Percentiles rank a stretch among this genome's conserved stretches.
Evolutionary conservation across 257 asterid genomes (phyloP).

Genomic region (Ballota nigra): DNA sequence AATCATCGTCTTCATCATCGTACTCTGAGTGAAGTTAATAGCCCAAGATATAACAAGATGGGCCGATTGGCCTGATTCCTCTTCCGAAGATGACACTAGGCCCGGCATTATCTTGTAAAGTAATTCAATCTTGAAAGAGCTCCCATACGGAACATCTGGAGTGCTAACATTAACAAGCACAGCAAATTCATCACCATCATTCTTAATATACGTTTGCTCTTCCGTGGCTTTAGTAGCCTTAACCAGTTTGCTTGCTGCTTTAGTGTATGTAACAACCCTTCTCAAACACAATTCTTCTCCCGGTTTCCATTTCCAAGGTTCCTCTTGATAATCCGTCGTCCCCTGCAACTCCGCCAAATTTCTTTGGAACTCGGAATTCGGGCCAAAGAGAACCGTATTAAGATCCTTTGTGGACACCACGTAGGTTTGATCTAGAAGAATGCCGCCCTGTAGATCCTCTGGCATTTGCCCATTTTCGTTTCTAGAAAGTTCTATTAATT

Average conservation of each 20-base stretch:
- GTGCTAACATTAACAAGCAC: conserved; percentile 58
- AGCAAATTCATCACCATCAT: conserved; percentile 52
- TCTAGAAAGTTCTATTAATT: conserved; percentile 40
- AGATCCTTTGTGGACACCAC: conserved; percentile 50
- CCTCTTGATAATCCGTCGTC: conserved; percentile 57
- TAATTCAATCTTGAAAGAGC: conserved; percentile 61
- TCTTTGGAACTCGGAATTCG: conserved; percentile 55
- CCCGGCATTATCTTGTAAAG: conserved; percentile 76
- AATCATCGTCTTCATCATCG: conserved; percentile 81
- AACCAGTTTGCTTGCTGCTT: conserved; percentile 70
- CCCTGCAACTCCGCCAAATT: conserved; percentile 65
- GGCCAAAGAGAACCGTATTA: conserved; percentile 58
- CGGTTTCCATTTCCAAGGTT: conserved; percentile 67
- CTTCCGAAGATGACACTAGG: conserved; percentile 38
- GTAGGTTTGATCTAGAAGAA: conserved; percentile 66
- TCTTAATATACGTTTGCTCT: conserved; percentile 65
- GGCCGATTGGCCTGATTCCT: conserved; percentile 55
- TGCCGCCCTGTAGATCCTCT: conserved; percentile 64
- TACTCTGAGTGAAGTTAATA: conserved; percentile 58
- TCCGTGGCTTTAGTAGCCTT: conserved; percentile 84
- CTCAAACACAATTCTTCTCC: conserved; percentile 44
- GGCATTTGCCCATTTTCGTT: conserved; percentile 47
- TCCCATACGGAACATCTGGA: conserved; percentile 94
- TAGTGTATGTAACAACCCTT: conserved; percentile 60
- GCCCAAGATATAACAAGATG: conserved; percentile 78